Conservation (phyloP, 1,284 basidiomycete species). For the Neotropicomus parvogracilis region DNA sequence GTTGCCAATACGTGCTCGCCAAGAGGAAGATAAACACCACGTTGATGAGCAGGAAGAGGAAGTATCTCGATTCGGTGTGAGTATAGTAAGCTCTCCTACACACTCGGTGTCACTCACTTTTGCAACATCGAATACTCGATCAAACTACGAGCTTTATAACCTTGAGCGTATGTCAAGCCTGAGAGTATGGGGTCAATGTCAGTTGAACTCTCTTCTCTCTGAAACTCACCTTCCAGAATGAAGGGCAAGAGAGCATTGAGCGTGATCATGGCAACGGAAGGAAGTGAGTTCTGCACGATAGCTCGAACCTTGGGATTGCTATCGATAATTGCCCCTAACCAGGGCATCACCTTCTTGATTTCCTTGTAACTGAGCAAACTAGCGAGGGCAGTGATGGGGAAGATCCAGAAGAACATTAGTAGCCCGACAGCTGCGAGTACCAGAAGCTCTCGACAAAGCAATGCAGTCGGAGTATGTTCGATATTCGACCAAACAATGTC, state of each 20-base stretch:
- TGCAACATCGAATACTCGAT: constrained; percentile 91
- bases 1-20: constrained; percentile 85
- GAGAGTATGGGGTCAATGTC: constrained; percentile 3
- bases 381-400: constrained; percentile 83
- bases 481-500: constrained; percentile 96
- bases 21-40: constrained; percentile 96
- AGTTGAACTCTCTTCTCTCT: not conserved
- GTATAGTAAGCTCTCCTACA: not conserved
- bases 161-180: constrained; percentile 87
- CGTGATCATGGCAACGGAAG: constrained; percentile 83
- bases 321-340: constrained; percentile 78
- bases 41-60: constrained; percentile 90
- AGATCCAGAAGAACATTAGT: constrained; percentile 81
- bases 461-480: constrained; percentile 54
- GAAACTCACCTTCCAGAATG: constrained; percentile 74
- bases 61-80: constrained; percentile 59
- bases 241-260: constrained; percentile 91
- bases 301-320: constrained; percentile 76
- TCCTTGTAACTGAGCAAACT: constrained; percentile 86
- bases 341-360: constrained; percentile 86
- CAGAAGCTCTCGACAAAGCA: constrained; percentile 63
- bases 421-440: constrained; percentile 67
- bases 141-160: constrained; percentile 84
- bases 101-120: constrained; percentile 56
- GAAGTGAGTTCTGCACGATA: constrained; percentile 90